Evolutionary conservation across 768 basidiomycete genomes (phyloP), one percentile per base, ranked within the genome.

Genomic region (Suillus lakei): DNA sequence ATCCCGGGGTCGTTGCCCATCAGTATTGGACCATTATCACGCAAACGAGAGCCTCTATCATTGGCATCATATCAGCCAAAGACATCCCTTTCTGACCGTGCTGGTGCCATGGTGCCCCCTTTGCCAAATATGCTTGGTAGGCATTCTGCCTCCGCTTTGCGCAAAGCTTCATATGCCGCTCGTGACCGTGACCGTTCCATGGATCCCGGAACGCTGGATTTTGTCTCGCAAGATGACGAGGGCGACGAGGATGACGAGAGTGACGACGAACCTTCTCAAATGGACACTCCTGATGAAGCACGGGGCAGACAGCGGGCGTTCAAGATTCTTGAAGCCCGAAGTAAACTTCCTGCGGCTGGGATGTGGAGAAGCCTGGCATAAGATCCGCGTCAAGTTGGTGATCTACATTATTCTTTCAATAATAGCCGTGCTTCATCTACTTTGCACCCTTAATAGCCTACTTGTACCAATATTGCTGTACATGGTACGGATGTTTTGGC

Each of bases 331-430:
- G 84, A 92, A 72, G 86, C 86, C 26, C 84, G 91, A 58, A 90
- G 85, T 68, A 83, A 86, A 74, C 68, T 93, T 30, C 92, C 92
- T 2, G 84, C 83, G 65, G 84, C 83, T 64, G 89, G 91, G 43
- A 92, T 93, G 91, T 93, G 91, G 91, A 83, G 91, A 71, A 93
- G 92, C 79, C 79, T 93, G 70, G 91, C 88, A 44, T 83, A 65
- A 74, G 64, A 54, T 64, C 68, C 67, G 58, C 34, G 60, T 68
- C 66, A 36, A 34, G 55, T 53, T 58, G 46, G 50, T 61, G 51
- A 54, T 54, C 63, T 77, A 75, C 67, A 65, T 77, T 72, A 74
- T 75, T 80, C 60, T 69, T 74, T 74, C 69, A 70, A 64, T 72
- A 75, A 75, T 73, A 69, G 66, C 70, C 69, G 71, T 66, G 72